phyloP scores from a whole-genome alignment of 1,284 basidiomycete species.

The Mycosarcoma maydis region DNA sequence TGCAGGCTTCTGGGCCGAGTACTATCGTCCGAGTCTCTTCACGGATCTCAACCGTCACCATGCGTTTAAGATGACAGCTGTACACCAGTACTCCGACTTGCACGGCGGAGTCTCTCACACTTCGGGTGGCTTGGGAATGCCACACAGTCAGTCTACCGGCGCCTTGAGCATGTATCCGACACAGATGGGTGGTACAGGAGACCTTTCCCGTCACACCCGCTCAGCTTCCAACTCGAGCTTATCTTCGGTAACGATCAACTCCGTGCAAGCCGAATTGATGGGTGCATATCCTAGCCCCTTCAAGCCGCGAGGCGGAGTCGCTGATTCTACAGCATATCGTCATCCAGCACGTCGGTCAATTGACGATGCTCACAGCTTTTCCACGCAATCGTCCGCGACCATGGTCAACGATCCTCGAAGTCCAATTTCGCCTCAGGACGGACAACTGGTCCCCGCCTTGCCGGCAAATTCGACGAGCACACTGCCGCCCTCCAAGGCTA shows the following conservation, averaged over 20 bases:
- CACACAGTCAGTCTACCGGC: constrained; percentile 28
- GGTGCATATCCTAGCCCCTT: constrained; percentile 45
- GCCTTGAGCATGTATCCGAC: constrained; percentile 39
- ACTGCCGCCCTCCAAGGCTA: constrained; percentile 39
- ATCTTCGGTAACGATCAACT: constrained; percentile 16
- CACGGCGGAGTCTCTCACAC: constrained; percentile 19
- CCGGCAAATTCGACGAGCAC: constrained; percentile 6
- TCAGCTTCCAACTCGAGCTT: constrained; percentile 31
- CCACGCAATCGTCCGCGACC: constrained; percentile 22
- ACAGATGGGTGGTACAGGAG: constrained; percentile 27
- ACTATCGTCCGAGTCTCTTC: constrained; percentile 65
- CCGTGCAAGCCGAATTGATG: constrained; percentile 22
- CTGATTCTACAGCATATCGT: constrained; percentile 16
- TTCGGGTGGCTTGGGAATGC: constrained; percentile 25
- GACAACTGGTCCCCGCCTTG: constrained; percentile 7
- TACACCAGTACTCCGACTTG: constrained; percentile 52
- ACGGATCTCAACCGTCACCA: constrained; percentile 65
- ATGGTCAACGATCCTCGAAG: constrained; percentile 22
- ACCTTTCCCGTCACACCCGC: constrained; percentile 23
- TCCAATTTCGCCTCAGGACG: constrained; percentile 18
- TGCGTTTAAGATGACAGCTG: constrained; percentile 66
- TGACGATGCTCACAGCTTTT: constrained; percentile 23
- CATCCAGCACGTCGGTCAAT: constrained; percentile 18
- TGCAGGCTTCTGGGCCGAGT: constrained; percentile 63
- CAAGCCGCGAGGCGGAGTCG: constrained; percentile 28